phyloP scores from a whole-genome alignment of 2,329 filamentous ascomycete species.

The Talaromyces albobiverticillius region DNA sequence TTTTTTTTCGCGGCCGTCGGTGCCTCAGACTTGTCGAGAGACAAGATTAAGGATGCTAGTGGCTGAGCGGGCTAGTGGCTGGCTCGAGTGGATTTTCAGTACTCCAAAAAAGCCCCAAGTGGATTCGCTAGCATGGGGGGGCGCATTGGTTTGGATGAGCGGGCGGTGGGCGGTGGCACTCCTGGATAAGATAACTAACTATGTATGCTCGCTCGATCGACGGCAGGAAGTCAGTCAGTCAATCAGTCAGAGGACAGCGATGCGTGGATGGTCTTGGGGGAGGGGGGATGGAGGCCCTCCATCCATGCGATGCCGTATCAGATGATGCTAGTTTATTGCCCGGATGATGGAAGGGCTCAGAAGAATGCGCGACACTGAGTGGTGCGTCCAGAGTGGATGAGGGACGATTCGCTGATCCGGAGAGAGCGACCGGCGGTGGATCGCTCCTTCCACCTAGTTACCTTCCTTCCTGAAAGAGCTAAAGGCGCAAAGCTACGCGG shows the following conservation, averaged over 20 bases:
- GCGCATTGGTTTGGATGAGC: not conserved
- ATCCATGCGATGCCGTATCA: not conserved
- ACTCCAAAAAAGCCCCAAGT: not conserved
- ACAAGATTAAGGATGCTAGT: not conserved
- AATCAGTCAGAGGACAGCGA: not conserved
- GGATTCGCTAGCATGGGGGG: not conserved
- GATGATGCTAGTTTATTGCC: not conserved
- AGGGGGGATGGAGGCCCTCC: not conserved
- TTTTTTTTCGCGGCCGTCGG: not conserved
- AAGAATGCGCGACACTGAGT: not conserved
- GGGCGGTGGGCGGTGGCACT: not conserved
- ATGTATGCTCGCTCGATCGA: not conserved
- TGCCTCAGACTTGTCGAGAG: not conserved
- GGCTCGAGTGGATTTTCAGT: not conserved
- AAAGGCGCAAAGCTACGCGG: not conserved
- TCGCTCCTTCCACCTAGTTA: not conserved
- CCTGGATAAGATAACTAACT: not conserved
- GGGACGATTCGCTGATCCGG: conserved; percentile 13
- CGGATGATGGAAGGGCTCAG: not conserved
- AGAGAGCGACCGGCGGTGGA: conserved; percentile 10
- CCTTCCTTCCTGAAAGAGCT: not conserved
- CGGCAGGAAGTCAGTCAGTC: not conserved
- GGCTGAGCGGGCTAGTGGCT: not conserved
- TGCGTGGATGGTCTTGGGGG: too few species aligned
- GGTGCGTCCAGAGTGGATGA: too few species aligned